Evolutionary conservation across 148 eudicot genomes (phyloP).

Genomic region (Fagopyrum esculentum): DNA sequence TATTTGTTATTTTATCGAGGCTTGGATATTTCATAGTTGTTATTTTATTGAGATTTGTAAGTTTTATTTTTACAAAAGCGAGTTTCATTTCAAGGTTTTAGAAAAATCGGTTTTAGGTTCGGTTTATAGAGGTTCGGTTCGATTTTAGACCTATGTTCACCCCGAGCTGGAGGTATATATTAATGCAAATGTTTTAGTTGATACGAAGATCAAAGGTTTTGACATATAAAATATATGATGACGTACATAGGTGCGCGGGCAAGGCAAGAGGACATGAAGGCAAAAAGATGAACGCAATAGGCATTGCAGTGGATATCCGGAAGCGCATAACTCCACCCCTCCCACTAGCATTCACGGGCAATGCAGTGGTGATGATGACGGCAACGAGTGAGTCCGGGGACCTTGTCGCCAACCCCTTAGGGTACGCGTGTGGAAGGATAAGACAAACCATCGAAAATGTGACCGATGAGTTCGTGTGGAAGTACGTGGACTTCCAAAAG

Average conservation of each 20-base stretch:
- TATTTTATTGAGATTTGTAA: no score
- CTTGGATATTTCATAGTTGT: no score
- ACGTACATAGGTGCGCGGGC: not conserved
- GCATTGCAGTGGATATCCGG: conserved; percentile 24
- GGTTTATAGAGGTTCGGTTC: no score
- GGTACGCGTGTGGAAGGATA: conserved; percentile 26
- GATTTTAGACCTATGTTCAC: no score
- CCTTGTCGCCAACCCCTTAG: conserved; percentile 25
- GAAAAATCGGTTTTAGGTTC: no score
- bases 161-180: no score
- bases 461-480: conserved; percentile 23
- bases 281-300: conserved; percentile 1
- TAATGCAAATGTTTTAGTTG: no score
- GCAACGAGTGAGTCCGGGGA: conserved; percentile 20
- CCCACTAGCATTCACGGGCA: conserved; percentile 32
- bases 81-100: no score
- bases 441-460: conserved; percentile 29
- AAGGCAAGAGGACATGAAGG: not conserved
- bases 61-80: no score
- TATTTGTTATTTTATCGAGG: no score
- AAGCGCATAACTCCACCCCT: conserved; percentile 37
- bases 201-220: no score
- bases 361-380: conserved; percentile 22
- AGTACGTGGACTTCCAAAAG: conserved; percentile 17
- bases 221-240: no score